Evolutionary conservation across 495 filamentous ascomycete species (phyloP).

Genomic region (Annulohypoxylon nitens): DNA sequence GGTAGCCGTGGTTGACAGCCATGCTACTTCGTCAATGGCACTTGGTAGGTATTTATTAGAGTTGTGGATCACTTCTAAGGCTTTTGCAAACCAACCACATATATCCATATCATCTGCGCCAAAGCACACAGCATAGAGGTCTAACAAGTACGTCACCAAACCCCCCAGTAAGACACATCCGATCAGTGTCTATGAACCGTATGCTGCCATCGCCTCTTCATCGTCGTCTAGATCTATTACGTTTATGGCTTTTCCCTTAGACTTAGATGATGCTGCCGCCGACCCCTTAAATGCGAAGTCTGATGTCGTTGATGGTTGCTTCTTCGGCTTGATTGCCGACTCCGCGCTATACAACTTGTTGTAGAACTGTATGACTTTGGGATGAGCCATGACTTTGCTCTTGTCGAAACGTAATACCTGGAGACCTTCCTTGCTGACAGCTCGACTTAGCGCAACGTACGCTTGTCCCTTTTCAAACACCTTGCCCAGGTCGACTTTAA

Average conservation of each 20-base stretch:
- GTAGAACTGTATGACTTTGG: conserved; percentile 88
- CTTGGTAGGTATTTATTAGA: neutral
- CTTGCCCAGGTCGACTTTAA: conserved; percentile 91
- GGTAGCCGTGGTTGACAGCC: neutral
- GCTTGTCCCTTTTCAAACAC: conserved; percentile 97
- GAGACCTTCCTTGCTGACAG: conserved; percentile 86
- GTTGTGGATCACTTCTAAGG: neutral
- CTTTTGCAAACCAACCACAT: neutral
- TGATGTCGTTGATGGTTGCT: conserved; percentile 44
- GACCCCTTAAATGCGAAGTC: conserved; percentile 46
- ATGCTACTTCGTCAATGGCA: neutral
- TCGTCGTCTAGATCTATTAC: conserved; percentile 53
- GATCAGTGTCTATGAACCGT: conserved; percentile 45
- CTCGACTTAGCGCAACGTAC: conserved; percentile 86
- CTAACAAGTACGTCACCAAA: neutral
- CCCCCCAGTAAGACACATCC: neutral
- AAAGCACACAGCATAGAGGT: neutral
- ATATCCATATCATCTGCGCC: neutral
- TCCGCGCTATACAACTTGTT: conserved; percentile 76
- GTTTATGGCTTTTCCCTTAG: conserved; percentile 25
- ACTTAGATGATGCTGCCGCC: conserved; percentile 12
- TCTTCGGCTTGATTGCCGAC: conserved; percentile 51
- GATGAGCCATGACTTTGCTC: conserved; percentile 93
- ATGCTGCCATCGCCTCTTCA: conserved; percentile 56
- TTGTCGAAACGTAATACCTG: conserved; percentile 92